phyloP scores from a whole-genome alignment of 306 rosid genomes.

The Crotalaria pallida region DNA sequence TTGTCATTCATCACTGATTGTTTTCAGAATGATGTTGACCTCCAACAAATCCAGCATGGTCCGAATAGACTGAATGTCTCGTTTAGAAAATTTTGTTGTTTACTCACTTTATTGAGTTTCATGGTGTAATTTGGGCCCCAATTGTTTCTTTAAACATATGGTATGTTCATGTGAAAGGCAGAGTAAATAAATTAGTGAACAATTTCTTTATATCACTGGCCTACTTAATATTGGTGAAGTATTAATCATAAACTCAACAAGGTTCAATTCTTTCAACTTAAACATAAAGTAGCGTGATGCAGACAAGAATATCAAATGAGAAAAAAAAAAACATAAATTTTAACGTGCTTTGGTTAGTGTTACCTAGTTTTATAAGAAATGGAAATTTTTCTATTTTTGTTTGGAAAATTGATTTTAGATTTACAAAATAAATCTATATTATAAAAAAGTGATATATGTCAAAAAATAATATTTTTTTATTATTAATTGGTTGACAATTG shows the following conservation, averaged over 20 bases:
- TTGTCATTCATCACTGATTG: conserved; percentile 7
- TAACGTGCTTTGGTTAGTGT: too few relatives aligned
- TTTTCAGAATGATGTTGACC: conserved; percentile 4
- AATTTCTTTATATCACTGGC: background rate
- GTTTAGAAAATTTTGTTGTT: background rate
- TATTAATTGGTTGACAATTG: too few relatives aligned
- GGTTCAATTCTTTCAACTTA: background rate
- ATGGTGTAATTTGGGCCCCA: background rate
- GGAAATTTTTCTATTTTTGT: too few relatives aligned
- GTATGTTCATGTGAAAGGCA: background rate
- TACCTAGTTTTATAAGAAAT: too few relatives aligned
- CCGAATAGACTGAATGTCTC: background rate
- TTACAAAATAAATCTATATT: too few relatives aligned
- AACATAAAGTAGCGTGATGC: background rate
- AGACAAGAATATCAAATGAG: too few relatives aligned
- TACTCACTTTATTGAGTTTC: background rate
- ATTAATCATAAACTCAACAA: background rate
- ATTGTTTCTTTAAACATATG: background rate
- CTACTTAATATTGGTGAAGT: background rate
- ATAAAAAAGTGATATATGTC: too few relatives aligned
- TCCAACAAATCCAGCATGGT: background rate
- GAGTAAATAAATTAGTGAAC: background rate
- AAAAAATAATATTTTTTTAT: too few relatives aligned
- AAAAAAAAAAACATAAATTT: too few relatives aligned
- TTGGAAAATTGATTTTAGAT: too few relatives aligned